Evolutionary conservation across 1,284 basidiomycete species (phyloP).

Genomic region (Ustilago cynodontis): DNA sequence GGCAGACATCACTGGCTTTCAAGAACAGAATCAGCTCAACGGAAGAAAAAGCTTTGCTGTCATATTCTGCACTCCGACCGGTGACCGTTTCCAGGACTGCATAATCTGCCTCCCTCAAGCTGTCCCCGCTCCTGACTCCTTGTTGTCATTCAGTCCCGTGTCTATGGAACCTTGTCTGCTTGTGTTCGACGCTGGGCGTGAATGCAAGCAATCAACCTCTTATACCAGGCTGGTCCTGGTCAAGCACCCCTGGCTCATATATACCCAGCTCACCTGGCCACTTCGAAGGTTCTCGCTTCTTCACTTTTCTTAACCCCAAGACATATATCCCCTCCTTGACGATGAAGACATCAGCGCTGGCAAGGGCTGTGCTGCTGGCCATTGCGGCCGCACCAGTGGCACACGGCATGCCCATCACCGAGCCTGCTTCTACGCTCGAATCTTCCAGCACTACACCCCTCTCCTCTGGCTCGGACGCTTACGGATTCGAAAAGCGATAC

Average conservation of each 20-base stretch:
- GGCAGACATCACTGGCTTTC: too few relatives aligned
- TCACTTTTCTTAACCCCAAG: not conserved
- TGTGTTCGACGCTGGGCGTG: slow-evolving; percentile 7
- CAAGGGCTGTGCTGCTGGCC: not conserved
- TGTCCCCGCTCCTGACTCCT: not conserved
- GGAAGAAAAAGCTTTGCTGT: not conserved
- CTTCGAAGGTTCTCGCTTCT: too few relatives aligned
- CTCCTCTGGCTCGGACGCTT: not conserved
- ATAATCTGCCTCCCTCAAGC: not conserved
- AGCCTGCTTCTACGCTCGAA: not conserved
- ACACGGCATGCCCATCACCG: not conserved
- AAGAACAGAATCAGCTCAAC: not conserved
- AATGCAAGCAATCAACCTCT: not conserved
- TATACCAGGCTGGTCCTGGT: not conserved
- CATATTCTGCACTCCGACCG: slow-evolving; percentile 1
- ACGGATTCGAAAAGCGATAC: slow-evolving; percentile 13
- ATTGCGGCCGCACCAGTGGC: not conserved
- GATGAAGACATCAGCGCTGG: slow-evolving; percentile 2
- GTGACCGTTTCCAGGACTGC: not conserved
- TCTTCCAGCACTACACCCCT: not conserved
- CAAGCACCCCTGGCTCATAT: not conserved
- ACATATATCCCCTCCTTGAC: not conserved
- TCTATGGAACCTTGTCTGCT: not conserved
- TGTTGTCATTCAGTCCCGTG: not conserved
- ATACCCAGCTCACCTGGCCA: not conserved